Evolutionary conservation across 148 eudicot species (phyloP).

Genomic region (Cornus suecica): DNA sequence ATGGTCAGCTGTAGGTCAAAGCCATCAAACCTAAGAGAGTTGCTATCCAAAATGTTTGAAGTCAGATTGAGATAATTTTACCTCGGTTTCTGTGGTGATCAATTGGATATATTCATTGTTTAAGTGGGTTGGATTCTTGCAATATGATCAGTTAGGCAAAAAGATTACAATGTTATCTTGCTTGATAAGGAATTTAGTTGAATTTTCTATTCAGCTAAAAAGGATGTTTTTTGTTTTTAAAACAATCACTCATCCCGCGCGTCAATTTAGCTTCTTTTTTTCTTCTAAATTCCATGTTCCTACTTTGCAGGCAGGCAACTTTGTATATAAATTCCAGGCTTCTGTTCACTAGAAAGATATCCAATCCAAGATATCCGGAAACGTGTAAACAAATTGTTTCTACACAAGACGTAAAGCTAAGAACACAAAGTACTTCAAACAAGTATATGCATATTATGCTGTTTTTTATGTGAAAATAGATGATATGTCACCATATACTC

Average conservation of each 20-base stretch:
- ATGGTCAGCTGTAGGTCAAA: no score
- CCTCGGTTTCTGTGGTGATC: no score
- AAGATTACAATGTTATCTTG: background rate
- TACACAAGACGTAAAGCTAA: background rate
- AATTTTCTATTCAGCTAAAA: background rate
- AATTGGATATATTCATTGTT: no score
- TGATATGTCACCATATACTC: background rate
- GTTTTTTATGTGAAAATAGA: background rate
- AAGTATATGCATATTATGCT: conserved; percentile 1
- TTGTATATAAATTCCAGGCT: background rate
- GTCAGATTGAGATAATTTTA: background rate
- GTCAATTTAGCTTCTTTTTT: background rate
- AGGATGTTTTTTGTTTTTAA: background rate
- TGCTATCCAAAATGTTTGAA: no score
- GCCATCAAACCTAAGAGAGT: no score
- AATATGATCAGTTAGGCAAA: background rate
- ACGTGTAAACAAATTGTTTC: background rate
- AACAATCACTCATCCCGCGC: background rate
- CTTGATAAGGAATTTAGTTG: background rate
- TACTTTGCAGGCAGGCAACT: background rate
- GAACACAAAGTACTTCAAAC: background rate
- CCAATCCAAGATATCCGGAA: background rate
- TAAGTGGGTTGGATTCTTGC: background rate
- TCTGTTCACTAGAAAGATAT: background rate
- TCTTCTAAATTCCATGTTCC: background rate